A percentile compares a stretch with the other conserved stretches of the same genome.
These are phyloP conservation scores for Macrocybe gigantea DNA, from an alignment of 768 basidiomycete genomes.

Conservation along the genomic window DNA sequence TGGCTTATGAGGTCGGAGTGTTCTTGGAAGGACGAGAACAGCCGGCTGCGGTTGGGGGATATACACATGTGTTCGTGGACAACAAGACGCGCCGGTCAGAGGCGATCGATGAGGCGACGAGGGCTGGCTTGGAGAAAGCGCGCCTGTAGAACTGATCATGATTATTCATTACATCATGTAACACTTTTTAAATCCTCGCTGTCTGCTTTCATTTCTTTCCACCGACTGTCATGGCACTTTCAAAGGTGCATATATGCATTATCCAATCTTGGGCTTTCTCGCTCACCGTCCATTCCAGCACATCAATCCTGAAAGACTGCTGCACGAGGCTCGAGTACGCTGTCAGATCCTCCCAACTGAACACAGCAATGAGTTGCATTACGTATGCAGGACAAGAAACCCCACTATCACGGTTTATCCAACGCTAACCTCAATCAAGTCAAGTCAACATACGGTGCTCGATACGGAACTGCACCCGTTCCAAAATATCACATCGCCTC, in stretches of 20 bases:
- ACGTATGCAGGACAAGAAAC: constrained; percentile 39
- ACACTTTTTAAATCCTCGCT: neutral
- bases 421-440: constrained; percentile 24
- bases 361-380: constrained; percentile 2
- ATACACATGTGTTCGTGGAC: constrained; percentile 84
- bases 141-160: neutral
- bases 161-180: constrained; percentile 1
- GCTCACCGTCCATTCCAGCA: constrained; percentile 33
- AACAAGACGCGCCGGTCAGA: constrained; percentile 50
- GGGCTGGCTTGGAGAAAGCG: constrained; percentile 37
- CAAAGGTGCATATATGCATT: constrained; percentile 35
- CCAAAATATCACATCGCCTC: constrained; percentile 65
- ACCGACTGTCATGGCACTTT: constrained; percentile 45
- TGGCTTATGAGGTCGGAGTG: constrained; percentile 75
- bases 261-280: neutral
- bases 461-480: constrained; percentile 61
- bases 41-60: constrained; percentile 47
- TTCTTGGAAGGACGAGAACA: constrained; percentile 44
- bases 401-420: constrained; percentile 28
- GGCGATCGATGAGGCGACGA: constrained; percentile 34
- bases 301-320: constrained; percentile 61
- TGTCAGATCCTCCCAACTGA: constrained; percentile 1
- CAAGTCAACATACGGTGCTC: constrained; percentile 48
- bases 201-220: constrained; percentile 6
- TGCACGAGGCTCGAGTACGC: constrained; percentile 49